These are phyloP conservation scores for Thraustotheca clavata DNA, from an alignment of 352 stramenopile species.

Conservation along the genomic window DNA sequence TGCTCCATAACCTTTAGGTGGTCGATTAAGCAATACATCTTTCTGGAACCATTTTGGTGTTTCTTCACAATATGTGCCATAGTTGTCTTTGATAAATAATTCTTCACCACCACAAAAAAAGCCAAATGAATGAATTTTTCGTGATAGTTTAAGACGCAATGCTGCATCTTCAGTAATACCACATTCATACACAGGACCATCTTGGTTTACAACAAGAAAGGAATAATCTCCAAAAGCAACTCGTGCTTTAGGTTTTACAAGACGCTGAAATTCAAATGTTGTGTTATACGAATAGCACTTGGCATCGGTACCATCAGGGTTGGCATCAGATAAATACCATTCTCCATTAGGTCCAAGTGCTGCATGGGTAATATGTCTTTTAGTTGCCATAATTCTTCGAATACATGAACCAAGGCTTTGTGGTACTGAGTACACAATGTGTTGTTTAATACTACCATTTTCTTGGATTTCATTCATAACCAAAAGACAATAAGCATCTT, in stretches of 20 bases:
- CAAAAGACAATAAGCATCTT: neutral
- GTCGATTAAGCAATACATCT: no score
- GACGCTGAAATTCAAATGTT: neutral
- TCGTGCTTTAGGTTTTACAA: conserved; percentile 6
- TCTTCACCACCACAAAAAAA: no score
- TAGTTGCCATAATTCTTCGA: neutral
- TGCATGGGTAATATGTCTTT: neutral
- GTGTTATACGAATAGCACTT: conserved; percentile 6
- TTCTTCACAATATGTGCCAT: no score
- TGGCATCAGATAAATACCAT: conserved; percentile 11
- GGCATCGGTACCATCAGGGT: neutral
- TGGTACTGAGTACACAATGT: neutral
- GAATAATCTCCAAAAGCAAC: conserved; percentile 10
- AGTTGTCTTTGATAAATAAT: no score
- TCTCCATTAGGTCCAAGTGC: conserved; percentile 4
- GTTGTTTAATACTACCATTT: neutral
- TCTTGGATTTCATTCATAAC: conserved; percentile 14
- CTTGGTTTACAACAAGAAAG: conserved; percentile 2
- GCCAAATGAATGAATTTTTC: no score
- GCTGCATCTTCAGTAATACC: no score
- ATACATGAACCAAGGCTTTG: neutral
- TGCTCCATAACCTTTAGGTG: no score
- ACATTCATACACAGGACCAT: no score
- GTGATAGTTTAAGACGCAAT: no score
- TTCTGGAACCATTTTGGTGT: no score